A percentile compares a stretch with the other conserved stretches of the same genome.
These are phyloP conservation scores for Yamadazyma mexicana DNA, from an alignment of 1,139 yeast genomes.

Conservation along the genomic window DNA sequence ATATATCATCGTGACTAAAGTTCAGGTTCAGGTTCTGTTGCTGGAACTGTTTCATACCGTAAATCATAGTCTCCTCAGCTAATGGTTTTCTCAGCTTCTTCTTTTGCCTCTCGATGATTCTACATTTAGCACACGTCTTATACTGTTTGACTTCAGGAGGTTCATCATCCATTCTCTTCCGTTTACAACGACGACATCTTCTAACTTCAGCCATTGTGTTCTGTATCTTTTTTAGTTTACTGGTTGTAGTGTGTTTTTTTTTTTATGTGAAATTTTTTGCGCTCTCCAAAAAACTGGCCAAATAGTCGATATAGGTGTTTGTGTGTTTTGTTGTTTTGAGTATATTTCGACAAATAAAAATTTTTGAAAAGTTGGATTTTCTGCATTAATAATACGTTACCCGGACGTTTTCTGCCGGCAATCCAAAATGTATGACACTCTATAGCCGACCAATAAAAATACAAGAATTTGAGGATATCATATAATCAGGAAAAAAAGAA, in stretches of 20 bases:
- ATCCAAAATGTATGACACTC: background rate
- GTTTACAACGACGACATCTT: slow-evolving; percentile 60
- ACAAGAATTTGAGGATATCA: too few species aligned
- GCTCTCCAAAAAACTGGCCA: background rate
- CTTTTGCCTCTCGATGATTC: slow-evolving; percentile 54
- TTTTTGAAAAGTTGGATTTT: background rate
- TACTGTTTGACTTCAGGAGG: slow-evolving; percentile 60
- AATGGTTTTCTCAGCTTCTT: slow-evolving; percentile 47
- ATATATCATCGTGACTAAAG: slow-evolving; percentile 41
- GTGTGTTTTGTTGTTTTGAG: too few species aligned
- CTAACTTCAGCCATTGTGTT: slow-evolving; percentile 27
- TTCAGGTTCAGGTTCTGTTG: slow-evolving; percentile 42
- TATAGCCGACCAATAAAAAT: too few species aligned
- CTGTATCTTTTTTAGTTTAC: background rate
- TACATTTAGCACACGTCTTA: slow-evolving; percentile 61
- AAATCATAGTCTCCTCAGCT: slow-evolving; percentile 51
- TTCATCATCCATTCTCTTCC: slow-evolving; percentile 58
- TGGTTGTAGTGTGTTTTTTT: background rate
- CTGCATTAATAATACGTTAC: slow-evolving; percentile 3
- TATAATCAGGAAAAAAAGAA: too few species aligned
- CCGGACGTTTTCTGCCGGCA: background rate
- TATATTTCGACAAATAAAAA: slow-evolving; percentile 1
- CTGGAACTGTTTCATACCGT: slow-evolving; percentile 49
- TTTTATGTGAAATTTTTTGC: background rate
- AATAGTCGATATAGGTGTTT: slow-evolving; percentile 1